Evolutionary conservation across 768 basidiomycete species (phyloP).

Genomic region (Boletus rufocinnamomeus): DNA sequence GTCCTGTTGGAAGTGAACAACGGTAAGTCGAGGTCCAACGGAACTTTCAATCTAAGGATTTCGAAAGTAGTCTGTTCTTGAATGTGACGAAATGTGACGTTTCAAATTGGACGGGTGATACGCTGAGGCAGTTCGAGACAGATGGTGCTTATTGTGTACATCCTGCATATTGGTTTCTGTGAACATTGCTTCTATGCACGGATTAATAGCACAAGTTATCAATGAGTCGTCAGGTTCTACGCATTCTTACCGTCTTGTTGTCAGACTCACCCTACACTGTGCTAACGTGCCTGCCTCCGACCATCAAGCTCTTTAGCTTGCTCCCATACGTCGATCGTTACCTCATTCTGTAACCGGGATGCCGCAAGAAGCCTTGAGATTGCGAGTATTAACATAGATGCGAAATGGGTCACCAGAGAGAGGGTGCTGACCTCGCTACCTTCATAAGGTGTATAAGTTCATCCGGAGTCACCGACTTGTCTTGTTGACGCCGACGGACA

Average conservation of each 20-base stretch:
- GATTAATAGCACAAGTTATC: background rate
- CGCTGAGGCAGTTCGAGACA: background rate
- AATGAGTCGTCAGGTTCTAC: background rate
- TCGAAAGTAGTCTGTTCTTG: conserved; percentile 11
- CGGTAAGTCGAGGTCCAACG: background rate
- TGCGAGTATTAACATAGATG: conserved; percentile 9
- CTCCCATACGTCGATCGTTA: conserved; percentile 65
- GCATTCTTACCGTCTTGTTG: background rate
- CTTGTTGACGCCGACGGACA: conserved; percentile 45
- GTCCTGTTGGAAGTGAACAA: background rate
- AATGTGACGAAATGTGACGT: conserved; percentile 9
- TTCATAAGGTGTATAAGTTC: conserved; percentile 70
- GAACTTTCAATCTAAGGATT: background rate
- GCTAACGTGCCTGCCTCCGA: conserved; percentile 35
- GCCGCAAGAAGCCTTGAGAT: conserved; percentile 58
- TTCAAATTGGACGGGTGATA: conserved; percentile 14
- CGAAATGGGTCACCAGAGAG: background rate
- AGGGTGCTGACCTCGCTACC: conserved; percentile 58
- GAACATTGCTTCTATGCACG: background rate
- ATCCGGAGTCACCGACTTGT: conserved; percentile 48
- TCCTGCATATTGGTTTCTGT: background rate
- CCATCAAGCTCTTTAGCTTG: conserved; percentile 60
- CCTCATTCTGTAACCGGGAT: conserved; percentile 55
- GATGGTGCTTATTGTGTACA: conserved; percentile 2
- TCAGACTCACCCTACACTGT: conserved; percentile 12